Conservation (phyloP, 306 rosid genomes). For the Glycine tomentella region DNA sequence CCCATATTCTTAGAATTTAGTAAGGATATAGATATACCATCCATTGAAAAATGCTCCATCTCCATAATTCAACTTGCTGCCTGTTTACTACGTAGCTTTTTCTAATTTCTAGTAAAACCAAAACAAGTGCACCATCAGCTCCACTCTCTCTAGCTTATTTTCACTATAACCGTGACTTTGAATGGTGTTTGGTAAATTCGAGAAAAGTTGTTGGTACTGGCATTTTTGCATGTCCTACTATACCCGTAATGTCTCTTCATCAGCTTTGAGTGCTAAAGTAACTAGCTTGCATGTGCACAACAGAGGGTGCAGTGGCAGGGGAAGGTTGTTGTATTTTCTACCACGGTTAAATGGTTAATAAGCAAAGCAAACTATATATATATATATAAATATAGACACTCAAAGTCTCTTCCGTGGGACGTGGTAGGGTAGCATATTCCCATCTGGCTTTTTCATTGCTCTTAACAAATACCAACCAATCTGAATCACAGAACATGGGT, state of each 20-base stretch:
- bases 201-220: conserved; percentile 47
- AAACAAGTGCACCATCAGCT: not conserved
- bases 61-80: conserved; percentile 18
- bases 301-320: conserved; percentile 36
- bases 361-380: not conserved
- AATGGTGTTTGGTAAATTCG: conserved; percentile 47
- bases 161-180: conserved; percentile 30
- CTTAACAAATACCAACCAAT: conserved; percentile 43
- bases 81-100: not conserved
- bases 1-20: conserved; percentile 18
- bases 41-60: conserved; percentile 21
- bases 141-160: not conserved
- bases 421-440: conserved; percentile 51
- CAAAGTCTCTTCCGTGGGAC: not conserved
- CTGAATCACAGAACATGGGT: conserved; percentile 68
- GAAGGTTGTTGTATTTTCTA: conserved; percentile 40
- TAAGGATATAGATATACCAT: conserved; percentile 9
- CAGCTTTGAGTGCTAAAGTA: conserved; percentile 48
- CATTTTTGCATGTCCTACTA: conserved; percentile 41
- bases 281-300: conserved; percentile 53
- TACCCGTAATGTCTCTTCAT: conserved; percentile 27
- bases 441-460: conserved; percentile 36
- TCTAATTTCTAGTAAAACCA: conserved; percentile 31
- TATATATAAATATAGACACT: not conserved
- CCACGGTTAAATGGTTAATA: conserved; percentile 4